These are phyloP conservation scores for Phytophthora pinifolia DNA, from an alignment of 352 stramenopile species.

Conservation along the genomic window DNA sequence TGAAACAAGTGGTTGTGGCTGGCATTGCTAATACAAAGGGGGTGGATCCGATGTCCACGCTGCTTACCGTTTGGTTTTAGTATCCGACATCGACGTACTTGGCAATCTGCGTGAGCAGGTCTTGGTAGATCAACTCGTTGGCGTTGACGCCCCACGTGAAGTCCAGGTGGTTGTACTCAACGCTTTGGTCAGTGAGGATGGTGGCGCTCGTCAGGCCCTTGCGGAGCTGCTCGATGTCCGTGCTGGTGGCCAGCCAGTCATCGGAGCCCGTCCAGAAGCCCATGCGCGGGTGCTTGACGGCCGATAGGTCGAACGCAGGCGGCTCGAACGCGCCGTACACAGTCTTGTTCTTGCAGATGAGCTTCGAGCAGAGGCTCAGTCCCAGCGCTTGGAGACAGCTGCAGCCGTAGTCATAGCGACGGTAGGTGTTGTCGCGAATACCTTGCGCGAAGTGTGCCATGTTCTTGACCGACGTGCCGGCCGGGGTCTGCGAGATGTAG, in stretches of 20 bases:
- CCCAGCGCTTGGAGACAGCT: constrained; percentile 37
- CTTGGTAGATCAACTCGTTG: constrained; percentile 52
- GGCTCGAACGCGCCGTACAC: constrained; percentile 54
- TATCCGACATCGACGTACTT: constrained; percentile 55
- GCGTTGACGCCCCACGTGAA: constrained; percentile 72
- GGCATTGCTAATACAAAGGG: not conserved
- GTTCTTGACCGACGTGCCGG: constrained; percentile 65
- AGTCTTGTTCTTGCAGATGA: constrained; percentile 58
- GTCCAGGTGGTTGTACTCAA: constrained; percentile 67
- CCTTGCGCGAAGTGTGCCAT: constrained; percentile 61
- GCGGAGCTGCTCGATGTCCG: constrained; percentile 50
- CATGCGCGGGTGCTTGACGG: constrained; percentile 51
- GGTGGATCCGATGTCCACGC: not conserved
- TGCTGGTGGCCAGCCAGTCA: constrained; percentile 51
- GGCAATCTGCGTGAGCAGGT: constrained; percentile 57
- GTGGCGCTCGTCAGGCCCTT: constrained; percentile 42
- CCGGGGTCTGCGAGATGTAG: constrained; percentile 66
- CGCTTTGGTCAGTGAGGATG: constrained; percentile 48
- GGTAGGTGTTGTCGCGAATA: constrained; percentile 60
- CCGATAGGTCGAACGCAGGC: constrained; percentile 42
- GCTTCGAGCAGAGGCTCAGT: constrained; percentile 37
- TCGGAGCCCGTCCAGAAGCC: constrained; percentile 50
- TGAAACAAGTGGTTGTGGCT: no score
- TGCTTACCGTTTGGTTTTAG: constrained; percentile 9
- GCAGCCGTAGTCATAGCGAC: constrained; percentile 66